Evolutionary conservation across 1,284 basidiomycete genomes (phyloP), one percentile per base, ranked within the genome.

Genomic region (Rhodotorula sp.): DNA sequence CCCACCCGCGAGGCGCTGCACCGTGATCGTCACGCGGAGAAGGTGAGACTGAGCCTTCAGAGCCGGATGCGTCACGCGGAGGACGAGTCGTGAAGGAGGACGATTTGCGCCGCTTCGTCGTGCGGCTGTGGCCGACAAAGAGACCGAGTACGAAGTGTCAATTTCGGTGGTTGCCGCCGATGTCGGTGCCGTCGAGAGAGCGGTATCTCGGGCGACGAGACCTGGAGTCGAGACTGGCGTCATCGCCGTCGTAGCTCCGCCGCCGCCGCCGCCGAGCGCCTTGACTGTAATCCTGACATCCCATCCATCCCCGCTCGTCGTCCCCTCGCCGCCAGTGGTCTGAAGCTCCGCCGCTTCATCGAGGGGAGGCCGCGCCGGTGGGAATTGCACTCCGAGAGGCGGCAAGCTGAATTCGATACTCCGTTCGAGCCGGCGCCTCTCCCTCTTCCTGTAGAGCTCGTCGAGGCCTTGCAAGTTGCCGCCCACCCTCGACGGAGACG

Each of bases 1-100:
- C n/a, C 88, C 87, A 14, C 81, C 82, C 1, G 92, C 93, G 24
- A 78, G 64, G 8, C 89, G 85, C 80, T 95, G 93, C 69, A 95
- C 86, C 20, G 87, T 84, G 24, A 93, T 82, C 67, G 85, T 85
- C 59, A 93, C 89, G 81, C 92, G 91, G 62, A 94, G 84, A 5
- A 94, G 83, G 14, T 89, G 87, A 74, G 91, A 86, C 56, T 87
- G 85, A 75, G 71, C 26, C 18, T 6, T 17, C 17, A 78, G n/a
- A 29, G 53, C 45, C 5, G 66, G 49, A 62, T 78, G 77, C 44
- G 45, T 26, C 24, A 78, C 30, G 44, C 70, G 64, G 26, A 78
- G 61, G 24, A 61, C 64, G 53, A 68, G 65, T 26, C 74, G 53
- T n/a, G 45, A 42, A 42, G 37, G 33, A 33, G 33, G 37, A n/a